Evolutionary conservation across 1,284 basidiomycete genomes (phyloP).

Genomic region (Chalciporus sp.): DNA sequence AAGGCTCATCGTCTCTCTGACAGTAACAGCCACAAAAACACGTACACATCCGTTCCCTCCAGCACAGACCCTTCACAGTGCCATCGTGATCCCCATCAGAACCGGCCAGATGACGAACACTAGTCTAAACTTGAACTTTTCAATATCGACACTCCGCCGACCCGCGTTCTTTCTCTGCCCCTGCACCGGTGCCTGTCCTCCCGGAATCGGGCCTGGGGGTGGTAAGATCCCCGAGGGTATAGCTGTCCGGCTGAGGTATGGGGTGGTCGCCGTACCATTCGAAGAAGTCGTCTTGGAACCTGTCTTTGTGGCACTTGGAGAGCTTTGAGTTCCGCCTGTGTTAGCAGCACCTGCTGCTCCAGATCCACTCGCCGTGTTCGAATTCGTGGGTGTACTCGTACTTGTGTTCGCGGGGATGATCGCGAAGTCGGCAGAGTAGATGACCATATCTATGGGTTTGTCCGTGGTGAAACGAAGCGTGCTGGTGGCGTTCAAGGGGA

Average conservation of each 20-base stretch:
- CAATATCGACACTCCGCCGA: constrained; percentile 38
- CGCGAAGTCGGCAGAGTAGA: constrained; percentile 44
- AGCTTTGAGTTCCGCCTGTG: constrained; percentile 1
- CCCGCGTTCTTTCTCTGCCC: constrained; percentile 22
- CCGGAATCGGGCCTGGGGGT: constrained; percentile 15
- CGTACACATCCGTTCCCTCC: no score
- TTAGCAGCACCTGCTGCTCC: background rate
- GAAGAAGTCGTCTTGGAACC: background rate
- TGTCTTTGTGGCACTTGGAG: constrained; percentile 2
- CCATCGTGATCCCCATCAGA: constrained; percentile 45
- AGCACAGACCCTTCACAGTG: constrained; percentile 15
- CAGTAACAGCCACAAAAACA: background rate
- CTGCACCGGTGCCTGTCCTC: constrained; percentile 5
- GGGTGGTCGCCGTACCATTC: constrained; percentile 14
- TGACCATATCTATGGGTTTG: constrained; percentile 17
- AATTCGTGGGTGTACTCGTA: background rate
- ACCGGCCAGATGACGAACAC: constrained; percentile 61
- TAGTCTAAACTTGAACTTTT: constrained; percentile 51
- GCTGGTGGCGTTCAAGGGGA: constrained; percentile 20
- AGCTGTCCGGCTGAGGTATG: constrained; percentile 18
- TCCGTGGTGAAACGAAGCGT: constrained; percentile 35
- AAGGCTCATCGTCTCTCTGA: no score
- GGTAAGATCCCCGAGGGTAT: constrained; percentile 19
- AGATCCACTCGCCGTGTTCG: constrained; percentile 1
- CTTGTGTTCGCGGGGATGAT: constrained; percentile 26